Evolutionary conservation across 2,329 filamentous ascomycete genomes (phyloP), one percentile per base, ranked within the genome.

Genomic region (Nectriaceae sp.): DNA sequence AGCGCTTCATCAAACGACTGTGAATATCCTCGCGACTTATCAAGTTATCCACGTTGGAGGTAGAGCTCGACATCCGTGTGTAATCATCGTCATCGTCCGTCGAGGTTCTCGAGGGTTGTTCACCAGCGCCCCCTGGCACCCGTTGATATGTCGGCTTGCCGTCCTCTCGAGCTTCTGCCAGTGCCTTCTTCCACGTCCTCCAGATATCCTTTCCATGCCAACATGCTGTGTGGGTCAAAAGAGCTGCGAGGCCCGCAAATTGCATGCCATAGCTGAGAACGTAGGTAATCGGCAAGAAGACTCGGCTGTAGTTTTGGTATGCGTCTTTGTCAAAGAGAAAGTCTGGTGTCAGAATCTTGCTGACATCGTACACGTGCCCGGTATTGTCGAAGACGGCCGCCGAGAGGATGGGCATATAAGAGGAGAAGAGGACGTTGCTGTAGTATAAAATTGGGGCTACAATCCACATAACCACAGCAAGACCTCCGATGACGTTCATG

Each of bases 141-240:
- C 82, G 77, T 47, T 82, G 71, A 56, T 88, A 88, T 1, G 64
- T 64, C 1, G 73, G 66, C 50, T 77, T 78, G 15, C 64, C 69
- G 41, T 76, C 76, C 33, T 71, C 78, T 35, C 75, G 76, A 31
- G 77, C 83, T 65, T 90, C 87, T 37, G 79, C 76, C 54, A 89
- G 73, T 0, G 88, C 88, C 53, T 79, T 78, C 58, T 80, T 85
- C 79, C 88, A 90, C 57, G 92, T 89, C 35, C 75, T 82, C 83
- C 82, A 86, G 18, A 95, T 93, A 63, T 94, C 90, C 56, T 80
- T 82, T 13, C 90, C 90, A 61, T 95, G 89, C 89, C 90, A 94
- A 63, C 90, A 89, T 19, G 81, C 75, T 0, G 90, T 95, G 64
- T 95, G 90, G 1, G 89, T 90, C 16, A 96, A 72, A 11, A 95